Conservation (phyloP, 345 rosid genomes). For the Odontarrhena argentea region DNA sequence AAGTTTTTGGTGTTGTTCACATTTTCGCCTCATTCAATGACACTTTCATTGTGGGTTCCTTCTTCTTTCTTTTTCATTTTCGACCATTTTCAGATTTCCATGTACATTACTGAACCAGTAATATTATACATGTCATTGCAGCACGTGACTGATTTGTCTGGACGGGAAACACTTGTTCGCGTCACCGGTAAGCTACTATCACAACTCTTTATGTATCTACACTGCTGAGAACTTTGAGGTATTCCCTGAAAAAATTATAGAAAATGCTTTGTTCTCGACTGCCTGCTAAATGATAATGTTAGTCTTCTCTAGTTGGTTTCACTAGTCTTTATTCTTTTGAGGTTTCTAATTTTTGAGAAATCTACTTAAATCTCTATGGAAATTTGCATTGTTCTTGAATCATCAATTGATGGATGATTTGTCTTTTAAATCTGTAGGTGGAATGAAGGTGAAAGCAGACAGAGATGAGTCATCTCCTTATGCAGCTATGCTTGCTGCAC, state of each 20-base stretch:
- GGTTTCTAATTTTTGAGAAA: not conserved
- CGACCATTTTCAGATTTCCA: not conserved
- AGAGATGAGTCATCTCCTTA: slow-evolving; percentile 81
- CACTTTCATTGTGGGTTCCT: slow-evolving; percentile 62
- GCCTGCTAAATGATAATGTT: not conserved
- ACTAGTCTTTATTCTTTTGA: not conserved
- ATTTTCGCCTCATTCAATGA: slow-evolving; percentile 79
- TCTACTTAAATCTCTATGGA: not conserved
- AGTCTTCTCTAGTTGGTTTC: not conserved
- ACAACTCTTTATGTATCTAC: not conserved
- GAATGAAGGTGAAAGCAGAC: slow-evolving; percentile 95
- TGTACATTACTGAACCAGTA: not conserved
- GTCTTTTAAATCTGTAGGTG: slow-evolving; percentile 49
- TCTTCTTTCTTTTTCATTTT: not conserved
- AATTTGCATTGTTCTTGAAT: not conserved
- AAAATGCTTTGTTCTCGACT: not conserved
- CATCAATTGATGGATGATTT: not conserved
- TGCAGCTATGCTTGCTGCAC: slow-evolving; percentile 90
- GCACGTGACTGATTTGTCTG: slow-evolving; percentile 91
- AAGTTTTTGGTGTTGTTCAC: slow-evolving; percentile 76
- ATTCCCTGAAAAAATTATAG: not conserved
- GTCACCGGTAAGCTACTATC: slow-evolving; percentile 55
- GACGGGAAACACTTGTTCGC: slow-evolving; percentile 85
- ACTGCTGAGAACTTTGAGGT: not conserved
- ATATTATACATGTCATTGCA: slow-evolving; percentile 21